Evolutionary conservation across 208 protist species (phyloP), one percentile per base, ranked within the genome.

Genomic region (Leishmania martiniquensis): DNA sequence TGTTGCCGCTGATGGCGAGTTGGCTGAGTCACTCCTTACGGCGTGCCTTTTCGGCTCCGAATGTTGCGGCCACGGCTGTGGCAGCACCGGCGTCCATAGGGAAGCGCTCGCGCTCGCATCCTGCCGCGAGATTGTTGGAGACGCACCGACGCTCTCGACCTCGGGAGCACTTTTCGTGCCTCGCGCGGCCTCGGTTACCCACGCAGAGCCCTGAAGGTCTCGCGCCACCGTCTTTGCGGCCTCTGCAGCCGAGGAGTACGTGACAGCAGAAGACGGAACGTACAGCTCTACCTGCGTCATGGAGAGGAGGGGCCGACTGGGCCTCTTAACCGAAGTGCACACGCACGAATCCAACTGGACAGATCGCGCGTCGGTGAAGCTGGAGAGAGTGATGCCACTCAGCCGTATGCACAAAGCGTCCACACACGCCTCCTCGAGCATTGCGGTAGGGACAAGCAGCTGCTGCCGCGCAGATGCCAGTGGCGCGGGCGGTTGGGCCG

Each of bases 321-420:
- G 75, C 29, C 80, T 78, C 52, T 78, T 67, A 22, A 76, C 67
- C 1, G 74, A 79, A 20, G 80, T 80, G 45, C 80, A 84, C 51
- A 80, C 62, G 60, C 74, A 79, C 32, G 73, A 44, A 29, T 76
- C 75, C 20, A 84, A 0, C 60, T 60, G 49, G 60, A 84, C 55
- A 15, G 71, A 80, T 22, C 34, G 70, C 57, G 75, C 80, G 52
- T 84, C 80, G 13, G 69, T 76, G 75, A 78, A 84, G 45, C 44
- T 49, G 32, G 75, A 80, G 42, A 73, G 62, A 15, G 32, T 76
- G 32, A 80, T 4, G 29, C 80, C 75, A 72, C 42, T 54, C 60
- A 80, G 54, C 70, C 74, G 57, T 34, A 84, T n/a, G 22, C 80
- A 68, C 75, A 84, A 59, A 22, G 75, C 80, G 49, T 84, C 75